Percentiles rank a stretch among this genome's conserved stretches.
These are phyloP conservation scores for Aspergillus luchuensis DNA, from an alignment of 2,329 filamentous ascomycete species.

Conservation along the genomic window DNA sequence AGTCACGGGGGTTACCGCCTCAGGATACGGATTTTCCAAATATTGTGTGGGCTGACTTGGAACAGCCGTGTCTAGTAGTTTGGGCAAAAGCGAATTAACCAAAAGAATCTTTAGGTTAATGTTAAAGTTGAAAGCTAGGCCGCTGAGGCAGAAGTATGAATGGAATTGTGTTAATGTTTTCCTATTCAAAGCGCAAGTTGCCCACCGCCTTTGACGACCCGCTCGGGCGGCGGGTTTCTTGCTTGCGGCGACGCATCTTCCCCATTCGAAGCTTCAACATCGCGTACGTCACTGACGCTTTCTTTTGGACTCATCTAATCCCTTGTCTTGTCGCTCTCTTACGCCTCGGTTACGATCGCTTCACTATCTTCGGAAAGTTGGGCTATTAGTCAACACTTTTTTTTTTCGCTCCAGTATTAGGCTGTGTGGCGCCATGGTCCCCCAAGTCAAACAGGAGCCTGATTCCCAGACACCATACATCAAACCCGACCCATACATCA, in stretches of 20 bases:
- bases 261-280: conserved; percentile 12
- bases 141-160: background rate
- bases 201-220: conserved; percentile 25
- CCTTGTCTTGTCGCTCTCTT: background rate
- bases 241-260: conserved; percentile 10
- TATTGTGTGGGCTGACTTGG: no score
- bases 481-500: conserved; percentile 45
- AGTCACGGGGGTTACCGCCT: no score
- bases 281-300: conserved; percentile 13
- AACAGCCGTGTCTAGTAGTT: no score
- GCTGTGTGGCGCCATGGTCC: conserved; percentile 29
- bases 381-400: background rate
- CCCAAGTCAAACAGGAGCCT: conserved; percentile 46
- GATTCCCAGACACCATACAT: conserved; percentile 40
- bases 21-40: no score
- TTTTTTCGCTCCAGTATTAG: background rate
- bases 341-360: conserved; percentile 10
- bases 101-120: no score
- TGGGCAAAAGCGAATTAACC: no score
- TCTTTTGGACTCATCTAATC: background rate
- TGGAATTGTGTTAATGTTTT: background rate
- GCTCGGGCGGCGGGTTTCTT: conserved; percentile 12
- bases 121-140: background rate
- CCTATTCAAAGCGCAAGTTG: background rate
- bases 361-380: background rate